Evolutionary conservation across 139 green algal genomes (phyloP).

Genomic region (Pedinophyceae sp.): DNA sequence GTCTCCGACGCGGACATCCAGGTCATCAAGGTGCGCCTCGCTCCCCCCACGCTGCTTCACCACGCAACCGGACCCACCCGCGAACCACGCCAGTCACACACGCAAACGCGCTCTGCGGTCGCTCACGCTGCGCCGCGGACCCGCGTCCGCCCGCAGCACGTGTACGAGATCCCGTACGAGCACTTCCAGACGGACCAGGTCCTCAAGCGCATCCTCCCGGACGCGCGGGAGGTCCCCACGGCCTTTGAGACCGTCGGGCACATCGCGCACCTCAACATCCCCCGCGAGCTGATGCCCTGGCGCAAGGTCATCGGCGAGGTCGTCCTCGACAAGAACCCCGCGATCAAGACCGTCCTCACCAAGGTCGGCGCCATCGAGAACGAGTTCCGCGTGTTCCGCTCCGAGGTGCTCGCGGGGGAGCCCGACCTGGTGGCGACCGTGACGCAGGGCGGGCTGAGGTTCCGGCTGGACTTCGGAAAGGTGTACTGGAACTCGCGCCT

Average conservation of each 20-base stretch:
- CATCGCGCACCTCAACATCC: conserved; percentile 91
- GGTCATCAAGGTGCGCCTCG: too few relatives aligned
- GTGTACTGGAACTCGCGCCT: conserved; percentile 98
- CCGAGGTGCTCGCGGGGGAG: conserved; percentile 85
- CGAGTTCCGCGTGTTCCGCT: conserved; percentile 80
- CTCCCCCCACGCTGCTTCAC: too few relatives aligned
- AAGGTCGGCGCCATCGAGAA: conserved; percentile 87
- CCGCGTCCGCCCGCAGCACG: too few relatives aligned
- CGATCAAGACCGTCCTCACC: conserved; percentile 82
- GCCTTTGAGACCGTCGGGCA: conserved; percentile 91
- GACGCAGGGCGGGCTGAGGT: conserved; percentile 63
- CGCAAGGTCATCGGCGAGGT: conserved; percentile 62
- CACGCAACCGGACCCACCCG: too few relatives aligned
- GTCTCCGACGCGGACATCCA: too few relatives aligned
- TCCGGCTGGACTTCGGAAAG: conserved; percentile 74
- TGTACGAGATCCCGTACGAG: not conserved
- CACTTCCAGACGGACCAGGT: not conserved
- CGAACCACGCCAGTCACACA: too few relatives aligned
- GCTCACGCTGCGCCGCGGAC: too few relatives aligned
- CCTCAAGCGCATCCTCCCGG: conserved; percentile 41
- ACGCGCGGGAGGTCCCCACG: conserved; percentile 52
- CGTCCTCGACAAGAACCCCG: conserved; percentile 88
- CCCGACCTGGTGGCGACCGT: conserved; percentile 47
- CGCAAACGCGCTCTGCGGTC: too few relatives aligned
- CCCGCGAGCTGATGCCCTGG: conserved; percentile 66